Percentiles rank a stretch among this genome's conserved stretches.
These are phyloP conservation scores for Apocynum venetum DNA, from an alignment of 257 asterid genomes.

Conservation along the genomic window DNA sequence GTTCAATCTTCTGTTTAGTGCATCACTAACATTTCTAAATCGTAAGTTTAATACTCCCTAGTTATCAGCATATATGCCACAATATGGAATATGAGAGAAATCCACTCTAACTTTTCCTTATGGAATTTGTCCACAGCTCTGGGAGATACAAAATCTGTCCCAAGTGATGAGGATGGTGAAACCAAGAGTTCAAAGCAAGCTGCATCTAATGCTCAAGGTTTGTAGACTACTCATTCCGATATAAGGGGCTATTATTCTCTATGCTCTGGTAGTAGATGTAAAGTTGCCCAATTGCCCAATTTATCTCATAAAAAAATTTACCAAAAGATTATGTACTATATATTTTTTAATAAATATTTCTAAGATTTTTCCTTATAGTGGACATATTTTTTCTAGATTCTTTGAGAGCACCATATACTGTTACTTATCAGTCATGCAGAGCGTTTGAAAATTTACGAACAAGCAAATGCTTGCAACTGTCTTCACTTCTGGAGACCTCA, in stretches of 20 bases:
- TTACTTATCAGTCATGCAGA: neutral
- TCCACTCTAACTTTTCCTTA: slow-evolving; percentile 9
- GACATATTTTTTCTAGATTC: too few species aligned
- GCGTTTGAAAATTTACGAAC: neutral
- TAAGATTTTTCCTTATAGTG: too few species aligned
- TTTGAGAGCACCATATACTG: too few species aligned
- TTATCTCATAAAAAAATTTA: too few species aligned
- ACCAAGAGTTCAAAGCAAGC: slow-evolving; percentile 18
- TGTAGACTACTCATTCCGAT: slow-evolving; percentile 10
- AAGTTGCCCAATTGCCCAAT: too few species aligned
- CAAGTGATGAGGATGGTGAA: neutral
- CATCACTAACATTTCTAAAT: slow-evolving; percentile 62
- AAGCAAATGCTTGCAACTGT: too few species aligned
- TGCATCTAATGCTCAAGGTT: slow-evolving; percentile 36
- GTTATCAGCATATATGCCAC: too few species aligned
- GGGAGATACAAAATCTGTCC: slow-evolving; percentile 43
- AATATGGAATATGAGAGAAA: too few species aligned
- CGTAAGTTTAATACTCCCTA: slow-evolving; percentile 39
- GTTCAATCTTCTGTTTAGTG: slow-evolving; percentile 60
- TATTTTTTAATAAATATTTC: too few species aligned
- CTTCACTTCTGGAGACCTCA: neutral
- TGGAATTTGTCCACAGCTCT: slow-evolving; percentile 42
- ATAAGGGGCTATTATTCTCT: too few species aligned
- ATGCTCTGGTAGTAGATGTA: too few species aligned
- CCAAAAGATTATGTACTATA: too few species aligned